Evolutionary conservation across 495 filamentous ascomycete genomes (phyloP), one percentile per base, ranked within the genome.

Genomic region (Achaetomiella virescens): DNA sequence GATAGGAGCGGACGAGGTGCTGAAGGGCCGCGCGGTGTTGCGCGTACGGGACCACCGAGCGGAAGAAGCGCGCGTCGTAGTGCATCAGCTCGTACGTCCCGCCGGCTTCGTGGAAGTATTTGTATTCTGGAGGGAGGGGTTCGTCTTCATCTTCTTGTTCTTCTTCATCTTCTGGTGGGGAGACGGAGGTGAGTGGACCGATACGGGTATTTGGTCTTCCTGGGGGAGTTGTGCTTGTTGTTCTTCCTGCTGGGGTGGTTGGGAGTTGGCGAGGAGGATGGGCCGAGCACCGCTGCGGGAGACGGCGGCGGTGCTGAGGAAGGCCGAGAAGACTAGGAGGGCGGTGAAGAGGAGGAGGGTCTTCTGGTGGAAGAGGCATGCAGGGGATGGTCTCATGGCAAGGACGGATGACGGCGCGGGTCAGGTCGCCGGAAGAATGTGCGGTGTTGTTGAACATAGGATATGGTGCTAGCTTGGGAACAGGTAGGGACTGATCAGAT

Each of bases 41-140:
- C 54, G 78, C 80, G 63, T 90, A 86, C 33, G 77, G 68, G 17
- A 92, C 78, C 2, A 70, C 61, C 17, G 73, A 73, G 15, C 71
- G 74, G 72, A 85, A 90, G 72, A 78, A 91, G 59, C 88, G 82
- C 17, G 61, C 63, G 68, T 91, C 88, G 67, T 91, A 91, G 72
- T 90, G 88, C 22, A 79, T 78, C 6, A 84, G 74, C 37, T 77
- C 75, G 35, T 80, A 66, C 50, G 72, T 72, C 33, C 61, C 67
- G 48, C 87, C 85, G 0, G 84, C 78, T 61, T 89, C 85, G 25
- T 66, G 59, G 66, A 77, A 78, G 68, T 77, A 77, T 54, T 78
- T 78, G 40, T 61, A 36, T 40, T 72, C 63, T 41, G 54, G 46
- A 9, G 27, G 46, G 22, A 10, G 27, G 27, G 8, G 36, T n/a